Conservation (phyloP, 2,329 filamentous ascomycete species). For the Trichocomaceae sp. region DNA sequence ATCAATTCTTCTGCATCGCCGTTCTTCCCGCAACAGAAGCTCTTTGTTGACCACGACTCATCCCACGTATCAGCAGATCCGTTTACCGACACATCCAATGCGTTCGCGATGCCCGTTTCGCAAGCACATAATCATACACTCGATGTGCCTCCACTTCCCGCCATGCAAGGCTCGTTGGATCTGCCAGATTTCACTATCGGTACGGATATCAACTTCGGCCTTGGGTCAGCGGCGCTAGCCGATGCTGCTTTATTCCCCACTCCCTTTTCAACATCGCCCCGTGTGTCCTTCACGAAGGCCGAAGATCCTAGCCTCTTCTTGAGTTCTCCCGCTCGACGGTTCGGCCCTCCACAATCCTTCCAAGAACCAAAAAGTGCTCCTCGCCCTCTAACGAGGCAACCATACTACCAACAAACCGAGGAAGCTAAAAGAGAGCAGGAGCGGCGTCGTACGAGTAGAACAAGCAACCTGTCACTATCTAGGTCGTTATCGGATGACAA, state of each 20-base stretch:
- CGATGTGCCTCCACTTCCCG: constrained; percentile 31
- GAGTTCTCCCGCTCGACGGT: constrained; percentile 44
- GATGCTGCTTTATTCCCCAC: constrained; percentile 37
- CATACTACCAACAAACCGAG: constrained; percentile 45
- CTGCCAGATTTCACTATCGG: constrained; percentile 28
- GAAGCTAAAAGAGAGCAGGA: constrained; percentile 41
- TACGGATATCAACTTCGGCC: constrained; percentile 21
- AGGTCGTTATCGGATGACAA: constrained; percentile 21
- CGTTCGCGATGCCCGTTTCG: constrained; percentile 18
- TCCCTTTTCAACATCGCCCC: constrained; percentile 42
- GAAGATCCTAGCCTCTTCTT: constrained; percentile 44
- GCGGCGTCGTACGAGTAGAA: constrained; percentile 28
- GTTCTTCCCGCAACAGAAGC: constrained; percentile 48
- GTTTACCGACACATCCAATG: constrained; percentile 13
- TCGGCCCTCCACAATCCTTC: constrained; percentile 34
- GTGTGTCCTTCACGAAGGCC: constrained; percentile 30
- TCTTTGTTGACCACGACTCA: constrained; percentile 44
- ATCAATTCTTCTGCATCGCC: constrained; percentile 52
- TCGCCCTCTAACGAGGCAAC: constrained; percentile 26
- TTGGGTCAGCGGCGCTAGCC: constrained; percentile 24
- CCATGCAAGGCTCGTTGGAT: constrained; percentile 29
- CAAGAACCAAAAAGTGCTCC: constrained; percentile 16
- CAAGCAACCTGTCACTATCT: constrained; percentile 21
- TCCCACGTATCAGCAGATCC: constrained; percentile 16
- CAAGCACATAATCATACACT: constrained; percentile 17